These are phyloP conservation scores for Elongisporangium prolatum DNA, from an alignment of 352 stramenopile genomes.

Conservation along the genomic window DNA sequence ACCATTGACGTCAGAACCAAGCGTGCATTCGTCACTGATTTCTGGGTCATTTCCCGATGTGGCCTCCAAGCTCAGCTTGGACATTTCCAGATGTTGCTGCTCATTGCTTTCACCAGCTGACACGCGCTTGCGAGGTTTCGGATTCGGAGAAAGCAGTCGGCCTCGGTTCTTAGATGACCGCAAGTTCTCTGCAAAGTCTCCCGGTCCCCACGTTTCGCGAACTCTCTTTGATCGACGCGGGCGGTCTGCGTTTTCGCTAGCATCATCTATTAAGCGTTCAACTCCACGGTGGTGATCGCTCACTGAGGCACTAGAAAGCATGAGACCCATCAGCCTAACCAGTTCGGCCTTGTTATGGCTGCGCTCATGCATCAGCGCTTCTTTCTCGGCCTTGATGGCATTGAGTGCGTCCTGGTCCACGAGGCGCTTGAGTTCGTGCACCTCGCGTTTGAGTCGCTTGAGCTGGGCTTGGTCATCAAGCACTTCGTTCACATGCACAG, in stretches of 20 bases:
- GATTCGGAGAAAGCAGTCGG: slow-evolving; percentile 17
- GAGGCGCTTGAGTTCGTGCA: slow-evolving; percentile 63
- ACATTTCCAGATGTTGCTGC: neutral
- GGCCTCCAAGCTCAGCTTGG: neutral
- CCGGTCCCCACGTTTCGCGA: slow-evolving; percentile 71
- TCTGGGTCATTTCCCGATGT: slow-evolving; percentile 2
- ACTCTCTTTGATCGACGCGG: slow-evolving; percentile 26
- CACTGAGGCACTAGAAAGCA: slow-evolving; percentile 47
- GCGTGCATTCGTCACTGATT: slow-evolving; percentile 1
- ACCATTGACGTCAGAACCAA: neutral
- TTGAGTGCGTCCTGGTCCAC: slow-evolving; percentile 45
- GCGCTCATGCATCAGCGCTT: slow-evolving; percentile 50
- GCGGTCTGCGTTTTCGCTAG: slow-evolving; percentile 19
- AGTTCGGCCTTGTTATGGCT: slow-evolving; percentile 58
- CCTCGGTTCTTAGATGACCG: neutral
- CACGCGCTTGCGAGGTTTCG: slow-evolving; percentile 23
- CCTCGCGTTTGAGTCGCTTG: slow-evolving; percentile 60
- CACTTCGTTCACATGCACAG: slow-evolving; percentile 84
- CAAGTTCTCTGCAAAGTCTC: slow-evolving; percentile 40
- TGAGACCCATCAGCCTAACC: slow-evolving; percentile 44
- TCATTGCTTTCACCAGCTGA: neutral
- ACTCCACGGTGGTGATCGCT: neutral
- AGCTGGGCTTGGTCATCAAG: slow-evolving; percentile 90
- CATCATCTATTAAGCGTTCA: slow-evolving; percentile 6
- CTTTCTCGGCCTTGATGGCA: slow-evolving; percentile 69